phyloP scores from a whole-genome alignment of 129 eudicot species.

The Helichrysum umbraculigerum region DNA sequence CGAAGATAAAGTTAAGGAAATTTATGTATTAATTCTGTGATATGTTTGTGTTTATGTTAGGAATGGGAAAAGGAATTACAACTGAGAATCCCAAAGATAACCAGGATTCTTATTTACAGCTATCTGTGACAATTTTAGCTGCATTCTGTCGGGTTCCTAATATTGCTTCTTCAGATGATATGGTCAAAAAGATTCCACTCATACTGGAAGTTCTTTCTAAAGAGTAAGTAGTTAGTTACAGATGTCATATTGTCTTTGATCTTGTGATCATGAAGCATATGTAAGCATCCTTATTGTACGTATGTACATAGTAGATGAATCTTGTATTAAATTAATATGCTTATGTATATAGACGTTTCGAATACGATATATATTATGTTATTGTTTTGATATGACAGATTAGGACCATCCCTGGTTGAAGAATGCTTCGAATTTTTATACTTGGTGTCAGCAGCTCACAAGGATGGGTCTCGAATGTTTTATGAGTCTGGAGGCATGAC shows the following conservation, averaged over 20 bases:
- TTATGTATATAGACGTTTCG: neutral
- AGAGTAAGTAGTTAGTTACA: constrained; percentile 35
- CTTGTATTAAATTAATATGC: neutral
- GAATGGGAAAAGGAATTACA: constrained; percentile 68
- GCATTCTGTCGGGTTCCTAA: constrained; percentile 69
- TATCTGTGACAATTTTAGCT: constrained; percentile 70
- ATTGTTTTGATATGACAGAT: constrained; percentile 40
- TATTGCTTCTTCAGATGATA: constrained; percentile 68
- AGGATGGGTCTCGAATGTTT: constrained; percentile 51
- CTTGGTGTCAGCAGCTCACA: constrained; percentile 54
- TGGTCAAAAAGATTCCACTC: constrained; percentile 57
- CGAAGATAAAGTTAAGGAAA: neutral
- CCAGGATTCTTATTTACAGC: constrained; percentile 64
- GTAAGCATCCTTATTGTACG: no score
- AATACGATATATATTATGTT: neutral
- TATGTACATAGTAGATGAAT: neutral
- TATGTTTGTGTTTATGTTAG: constrained; percentile 31
- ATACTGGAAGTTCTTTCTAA: constrained; percentile 53
- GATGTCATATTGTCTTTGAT: neutral
- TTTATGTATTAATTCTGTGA: neutral
- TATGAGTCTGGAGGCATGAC: constrained; percentile 63
- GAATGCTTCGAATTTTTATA: constrained; percentile 75
- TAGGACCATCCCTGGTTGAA: constrained; percentile 44
- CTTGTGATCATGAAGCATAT: neutral
- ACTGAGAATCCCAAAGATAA: constrained; percentile 38